Evolutionary conservation across 1,139 yeast genomes (phyloP), one percentile per base, ranked within the genome.

Genomic region (Spathaspora sp.): DNA sequence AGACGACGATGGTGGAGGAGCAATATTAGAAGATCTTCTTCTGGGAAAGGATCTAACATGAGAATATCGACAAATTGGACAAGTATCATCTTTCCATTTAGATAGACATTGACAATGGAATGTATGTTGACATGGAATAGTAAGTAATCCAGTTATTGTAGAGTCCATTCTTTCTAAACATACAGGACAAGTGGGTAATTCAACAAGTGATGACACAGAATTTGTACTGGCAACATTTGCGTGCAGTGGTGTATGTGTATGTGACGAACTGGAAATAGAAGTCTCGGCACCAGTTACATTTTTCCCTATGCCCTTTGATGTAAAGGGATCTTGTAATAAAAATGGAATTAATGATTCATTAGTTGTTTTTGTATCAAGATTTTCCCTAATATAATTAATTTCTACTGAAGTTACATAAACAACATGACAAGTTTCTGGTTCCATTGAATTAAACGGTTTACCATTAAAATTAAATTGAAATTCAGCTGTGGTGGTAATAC

Each of bases 71-170:
- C 97, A 91, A 5, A 91, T 90, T 0, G 97, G 97, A 61, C 98
- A 91, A 25, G 89, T 81, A 49, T 89, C 95, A 60, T 89, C 96
- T 47, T 81, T 81, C 97, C 97, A 91, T 64, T 86, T 87, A 33
- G 89, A 82, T 44, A 91, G 71, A 61, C 97, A 91, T 55, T 81
- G 88, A 56, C 96, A 90, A 63, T 91, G 97, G 64, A 89, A 91
- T 0, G 97, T 89, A 61, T 91, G 97, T 60, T 89, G 97, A 53
- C 97, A 91, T 0, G 95, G 89, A 42, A 89, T 90, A 0, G 97
- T 91, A 10, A 90, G 68, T 13, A 91, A 67, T 0, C 98, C 98
- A 0, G 96, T 84, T 5, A 86, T 74, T 20, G 80, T 79, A 2
- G 93, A 76, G 61, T 91, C 98, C 86, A 91, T 84, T 52, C 96